These are phyloP conservation scores for Phytophthora vignae DNA, from an alignment of 352 stramenopile genomes.

Conservation along the genomic window DNA sequence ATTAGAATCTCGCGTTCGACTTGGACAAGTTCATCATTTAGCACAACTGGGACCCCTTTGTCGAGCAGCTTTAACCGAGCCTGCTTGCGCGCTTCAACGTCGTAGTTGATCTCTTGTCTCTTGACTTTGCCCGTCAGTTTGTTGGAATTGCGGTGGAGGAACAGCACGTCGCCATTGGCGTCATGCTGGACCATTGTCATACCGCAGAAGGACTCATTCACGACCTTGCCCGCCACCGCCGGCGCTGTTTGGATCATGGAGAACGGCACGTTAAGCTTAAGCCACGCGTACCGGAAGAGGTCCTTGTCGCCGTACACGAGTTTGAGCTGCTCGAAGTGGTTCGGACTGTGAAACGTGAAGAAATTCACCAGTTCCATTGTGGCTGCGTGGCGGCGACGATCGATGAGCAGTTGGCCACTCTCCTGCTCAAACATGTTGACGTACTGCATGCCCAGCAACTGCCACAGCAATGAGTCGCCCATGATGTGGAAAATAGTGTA, in stretches of 20 bases:
- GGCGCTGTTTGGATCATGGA: conserved; percentile 51
- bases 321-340: conserved; percentile 41
- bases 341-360: conserved; percentile 46
- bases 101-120: conserved; percentile 32
- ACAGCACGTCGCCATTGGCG: conserved; percentile 41
- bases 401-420: conserved; percentile 63
- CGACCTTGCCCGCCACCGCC: conserved; percentile 45
- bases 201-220: conserved; percentile 52
- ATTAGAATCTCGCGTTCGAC: conserved; percentile 19
- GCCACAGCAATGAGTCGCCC: conserved; percentile 56
- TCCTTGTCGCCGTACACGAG: conserved; percentile 72
- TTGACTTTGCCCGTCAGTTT: conserved; percentile 44
- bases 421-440: conserved; percentile 79
- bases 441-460: conserved; percentile 51
- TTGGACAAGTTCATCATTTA: conserved; percentile 22
- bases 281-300: conserved; percentile 64
- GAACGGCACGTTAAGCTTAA: conserved; percentile 54
- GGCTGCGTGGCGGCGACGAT: conserved; percentile 40
- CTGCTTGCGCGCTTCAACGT: conserved; percentile 29
- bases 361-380: conserved; percentile 53
- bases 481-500: conserved; percentile 75
- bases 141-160: conserved; percentile 60
- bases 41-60: conserved; percentile 8
- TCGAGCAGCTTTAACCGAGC: conserved; percentile 26
- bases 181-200: conserved; percentile 63